phyloP scores from a whole-genome alignment of 495 filamentous ascomycete species.

The Penicillium goetzii region DNA sequence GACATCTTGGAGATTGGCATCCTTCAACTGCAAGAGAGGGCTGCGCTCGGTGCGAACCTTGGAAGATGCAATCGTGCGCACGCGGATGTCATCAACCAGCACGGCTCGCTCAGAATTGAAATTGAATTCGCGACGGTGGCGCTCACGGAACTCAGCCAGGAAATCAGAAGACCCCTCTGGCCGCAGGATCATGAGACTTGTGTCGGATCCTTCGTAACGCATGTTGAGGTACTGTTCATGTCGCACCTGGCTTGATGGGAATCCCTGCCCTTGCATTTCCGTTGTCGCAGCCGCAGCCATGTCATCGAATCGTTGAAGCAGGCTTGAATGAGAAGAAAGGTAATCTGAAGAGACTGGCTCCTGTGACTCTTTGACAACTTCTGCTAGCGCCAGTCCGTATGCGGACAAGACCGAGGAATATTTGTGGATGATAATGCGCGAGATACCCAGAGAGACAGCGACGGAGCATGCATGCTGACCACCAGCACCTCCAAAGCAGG shows the following conservation, averaged over 20 bases:
- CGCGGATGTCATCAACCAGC: constrained; percentile 58
- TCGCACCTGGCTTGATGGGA: constrained; percentile 43
- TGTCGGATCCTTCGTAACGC: constrained; percentile 58
- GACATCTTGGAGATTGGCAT: constrained; percentile 37
- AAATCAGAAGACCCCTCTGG: constrained; percentile 47
- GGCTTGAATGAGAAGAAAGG: constrained; percentile 35
- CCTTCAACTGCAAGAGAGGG: constrained; percentile 44
- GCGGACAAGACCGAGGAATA: constrained; percentile 57
- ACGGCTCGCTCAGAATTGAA: constrained; percentile 55
- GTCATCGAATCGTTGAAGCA: constrained; percentile 39
- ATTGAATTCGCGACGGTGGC: constrained; percentile 56
- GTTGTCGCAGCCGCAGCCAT: constrained; percentile 39
- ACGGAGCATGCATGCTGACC: constrained; percentile 59
- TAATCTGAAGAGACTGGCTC: constrained; percentile 50
- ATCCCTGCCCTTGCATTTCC: constrained; percentile 47
- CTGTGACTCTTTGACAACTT: constrained; percentile 56
- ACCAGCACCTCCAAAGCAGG: constrained; percentile 58
- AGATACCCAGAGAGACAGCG: constrained; percentile 54
- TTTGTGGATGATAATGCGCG: constrained; percentile 58
- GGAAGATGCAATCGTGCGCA: constrained; percentile 49
- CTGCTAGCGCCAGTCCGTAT: constrained; percentile 57
- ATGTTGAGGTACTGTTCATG: constrained; percentile 58
- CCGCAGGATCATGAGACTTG: constrained; percentile 55
- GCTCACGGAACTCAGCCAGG: constrained; percentile 46
- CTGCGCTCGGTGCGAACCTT: constrained; percentile 48